Evolutionary conservation across 495 filamentous ascomycete genomes (phyloP), one percentile per base, ranked within the genome.

Genomic region (Penicillium subrubescens): DNA sequence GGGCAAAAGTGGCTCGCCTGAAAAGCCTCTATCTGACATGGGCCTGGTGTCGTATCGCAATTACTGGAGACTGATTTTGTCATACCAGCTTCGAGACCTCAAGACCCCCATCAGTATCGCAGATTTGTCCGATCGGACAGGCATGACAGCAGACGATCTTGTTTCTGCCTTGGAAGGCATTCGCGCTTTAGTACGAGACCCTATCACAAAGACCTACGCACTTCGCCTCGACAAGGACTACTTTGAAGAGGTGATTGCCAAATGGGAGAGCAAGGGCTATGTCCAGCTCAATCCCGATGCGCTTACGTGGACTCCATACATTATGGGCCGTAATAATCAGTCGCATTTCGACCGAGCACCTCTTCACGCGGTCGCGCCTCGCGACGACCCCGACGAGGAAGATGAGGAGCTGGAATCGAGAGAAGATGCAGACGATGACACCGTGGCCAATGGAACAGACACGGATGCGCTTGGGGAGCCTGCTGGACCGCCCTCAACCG

Each of bases 11-110:
- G 95, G 95, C 8, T 97, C 95, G 0, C 95, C 95, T 3, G 95
- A 99, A 73, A 99, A 99, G 75, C 95, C 95, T 0, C 87, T 99
- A 6, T 98, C 95, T 0, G 95, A 99, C 76, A 96, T 99, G 92
- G 95, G 95, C 2, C 78, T 99, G 39, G 93, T 98, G 2, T 97
- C 94, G 2, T 99, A 99, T 71, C 88, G 96, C 19, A 97, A 95
- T 66, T 99, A 99, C 73, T 99, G 95, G 95, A 86, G 94, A 43
- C 80, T 96, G 17, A 81, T 96, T 12, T 80, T 98, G 39, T 97
- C 93, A 70, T 92, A 95, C 63, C 85, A 96, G 41, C 81, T 96
- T 7, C 76, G 84, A 0, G 76, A 90, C 63, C 86, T 89, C 72
- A 88, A 85, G 50, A 81, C 83, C 3, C 80, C 92, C 2, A 66